Evolutionary conservation across 352 stramenopile species (phyloP).

Genomic region (Pythium dissimile): DNA sequence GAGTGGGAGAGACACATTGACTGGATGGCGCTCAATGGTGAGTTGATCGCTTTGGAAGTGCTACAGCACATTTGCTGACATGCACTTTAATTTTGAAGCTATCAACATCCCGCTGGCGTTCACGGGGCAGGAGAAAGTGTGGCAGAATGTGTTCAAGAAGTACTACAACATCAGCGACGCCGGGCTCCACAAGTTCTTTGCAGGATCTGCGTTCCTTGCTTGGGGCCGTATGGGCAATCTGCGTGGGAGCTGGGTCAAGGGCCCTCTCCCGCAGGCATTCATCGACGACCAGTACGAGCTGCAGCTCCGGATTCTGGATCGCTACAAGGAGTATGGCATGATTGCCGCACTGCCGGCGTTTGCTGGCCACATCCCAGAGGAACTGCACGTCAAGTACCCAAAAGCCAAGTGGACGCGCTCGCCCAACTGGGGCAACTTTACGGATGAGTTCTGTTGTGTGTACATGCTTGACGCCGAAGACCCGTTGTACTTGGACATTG

Average conservation of each 20-base stretch:
- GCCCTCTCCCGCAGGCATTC: slow-evolving; percentile 76
- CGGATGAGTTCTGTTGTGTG: slow-evolving; percentile 79
- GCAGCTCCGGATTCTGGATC: slow-evolving; percentile 76
- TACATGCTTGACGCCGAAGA: slow-evolving; percentile 83
- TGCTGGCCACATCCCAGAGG: slow-evolving; percentile 83
- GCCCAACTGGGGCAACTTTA: slow-evolving; percentile 76
- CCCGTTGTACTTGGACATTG: slow-evolving; percentile 79
- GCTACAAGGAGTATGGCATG: slow-evolving; percentile 88
- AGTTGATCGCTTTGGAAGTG: not conserved
- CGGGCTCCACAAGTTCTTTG: slow-evolving; percentile 87
- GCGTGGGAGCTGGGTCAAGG: slow-evolving; percentile 80
- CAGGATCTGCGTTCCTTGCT: slow-evolving; percentile 82
- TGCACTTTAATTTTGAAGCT: slow-evolving; percentile 28
- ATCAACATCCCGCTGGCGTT: slow-evolving; percentile 92
- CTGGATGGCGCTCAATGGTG: slow-evolving; percentile 91
- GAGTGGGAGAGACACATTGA: slow-evolving; percentile 91
- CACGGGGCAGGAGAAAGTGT: slow-evolving; percentile 88
- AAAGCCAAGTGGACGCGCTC: slow-evolving; percentile 77
- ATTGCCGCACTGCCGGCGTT: slow-evolving; percentile 89
- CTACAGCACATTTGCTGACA: not conserved
- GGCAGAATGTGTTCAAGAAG: slow-evolving; percentile 78
- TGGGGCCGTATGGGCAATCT: slow-evolving; percentile 91
- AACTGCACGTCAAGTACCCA: slow-evolving; percentile 67
- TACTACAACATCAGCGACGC: slow-evolving; percentile 75
- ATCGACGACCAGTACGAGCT: slow-evolving; percentile 81